These are phyloP conservation scores for Tricladium varicosporioides DNA, from an alignment of 2,329 filamentous ascomycete genomes.

Conservation along the genomic window DNA sequence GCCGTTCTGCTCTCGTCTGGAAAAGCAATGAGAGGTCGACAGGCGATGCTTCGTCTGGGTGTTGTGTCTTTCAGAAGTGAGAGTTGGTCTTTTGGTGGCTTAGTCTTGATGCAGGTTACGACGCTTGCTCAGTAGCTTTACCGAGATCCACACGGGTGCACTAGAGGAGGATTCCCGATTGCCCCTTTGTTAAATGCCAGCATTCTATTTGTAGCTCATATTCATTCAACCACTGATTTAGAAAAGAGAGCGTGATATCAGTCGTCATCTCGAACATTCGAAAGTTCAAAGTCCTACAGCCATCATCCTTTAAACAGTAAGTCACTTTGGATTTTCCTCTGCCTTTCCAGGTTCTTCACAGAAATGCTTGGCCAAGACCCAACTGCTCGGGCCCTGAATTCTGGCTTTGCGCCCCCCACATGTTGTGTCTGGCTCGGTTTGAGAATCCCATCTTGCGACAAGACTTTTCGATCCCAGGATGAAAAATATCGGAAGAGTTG, in stretches of 20 bases:
- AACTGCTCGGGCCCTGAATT: neutral
- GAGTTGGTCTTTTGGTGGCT: neutral
- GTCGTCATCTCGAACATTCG: no score
- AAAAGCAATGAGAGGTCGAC: neutral
- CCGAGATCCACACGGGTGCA: neutral
- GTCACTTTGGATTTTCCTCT: no score
- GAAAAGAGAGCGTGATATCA: no score
- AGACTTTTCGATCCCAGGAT: neutral
- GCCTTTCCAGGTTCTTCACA: no score
- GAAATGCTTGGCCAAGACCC: neutral
- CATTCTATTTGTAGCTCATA: neutral
- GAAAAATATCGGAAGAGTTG: no score
- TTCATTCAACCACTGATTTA: no score
- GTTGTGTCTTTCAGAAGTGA: neutral
- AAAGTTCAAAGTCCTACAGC: no score
- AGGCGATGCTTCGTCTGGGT: neutral
- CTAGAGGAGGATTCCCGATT: neutral
- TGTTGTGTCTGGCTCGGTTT: neutral
- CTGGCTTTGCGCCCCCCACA: neutral
- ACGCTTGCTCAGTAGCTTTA: neutral
- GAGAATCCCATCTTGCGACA: neutral
- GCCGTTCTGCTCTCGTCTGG: no score
- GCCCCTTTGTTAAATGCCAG: neutral
- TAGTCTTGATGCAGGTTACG: neutral
- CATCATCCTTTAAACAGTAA: no score